Conservation (phyloP, 2,329 filamentous ascomycete genomes). For the Lachnellula arida region DNA sequence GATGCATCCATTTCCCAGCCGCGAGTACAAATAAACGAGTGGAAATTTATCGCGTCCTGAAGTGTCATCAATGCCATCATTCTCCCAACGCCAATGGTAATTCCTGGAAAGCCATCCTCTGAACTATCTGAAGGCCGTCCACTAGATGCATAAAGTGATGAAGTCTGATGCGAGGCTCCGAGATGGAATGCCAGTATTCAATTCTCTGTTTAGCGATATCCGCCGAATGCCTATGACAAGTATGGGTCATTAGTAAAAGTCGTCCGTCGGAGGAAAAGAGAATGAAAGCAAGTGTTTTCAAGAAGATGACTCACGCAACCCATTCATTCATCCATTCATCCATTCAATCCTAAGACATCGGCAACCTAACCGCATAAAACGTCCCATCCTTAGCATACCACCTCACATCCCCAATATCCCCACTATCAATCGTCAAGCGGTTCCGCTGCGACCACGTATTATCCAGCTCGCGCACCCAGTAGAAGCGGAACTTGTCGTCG, state of each 20-base stretch:
- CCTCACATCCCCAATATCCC: constrained; percentile 45
- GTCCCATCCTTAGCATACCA: constrained; percentile 57
- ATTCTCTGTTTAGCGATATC: no score
- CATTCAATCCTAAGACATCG: constrained; percentile 18
- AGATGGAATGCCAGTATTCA: neutral
- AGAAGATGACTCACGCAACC: neutral
- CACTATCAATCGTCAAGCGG: constrained; percentile 55
- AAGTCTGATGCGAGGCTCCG: neutral
- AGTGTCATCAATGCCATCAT: neutral
- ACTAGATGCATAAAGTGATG: neutral
- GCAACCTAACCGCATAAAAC: constrained; percentile 57
- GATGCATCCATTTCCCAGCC: neutral
- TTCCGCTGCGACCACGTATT: constrained; percentile 55
- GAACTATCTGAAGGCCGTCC: neutral
- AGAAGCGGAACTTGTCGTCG: constrained; percentile 55
- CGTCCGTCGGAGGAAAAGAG: no score
- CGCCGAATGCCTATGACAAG: no score
- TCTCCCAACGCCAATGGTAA: neutral
- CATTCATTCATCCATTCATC: neutral
- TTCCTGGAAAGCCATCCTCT: neutral
- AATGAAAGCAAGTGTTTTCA: neutral
- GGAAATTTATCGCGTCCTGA: neutral
- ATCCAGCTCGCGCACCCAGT: constrained; percentile 57
- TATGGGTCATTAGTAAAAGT: no score
- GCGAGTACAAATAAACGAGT: neutral